Evolutionary conservation across 164 flowering plant genomes (phyloP).

Genomic region (Dillenia suffruticosa): DNA sequence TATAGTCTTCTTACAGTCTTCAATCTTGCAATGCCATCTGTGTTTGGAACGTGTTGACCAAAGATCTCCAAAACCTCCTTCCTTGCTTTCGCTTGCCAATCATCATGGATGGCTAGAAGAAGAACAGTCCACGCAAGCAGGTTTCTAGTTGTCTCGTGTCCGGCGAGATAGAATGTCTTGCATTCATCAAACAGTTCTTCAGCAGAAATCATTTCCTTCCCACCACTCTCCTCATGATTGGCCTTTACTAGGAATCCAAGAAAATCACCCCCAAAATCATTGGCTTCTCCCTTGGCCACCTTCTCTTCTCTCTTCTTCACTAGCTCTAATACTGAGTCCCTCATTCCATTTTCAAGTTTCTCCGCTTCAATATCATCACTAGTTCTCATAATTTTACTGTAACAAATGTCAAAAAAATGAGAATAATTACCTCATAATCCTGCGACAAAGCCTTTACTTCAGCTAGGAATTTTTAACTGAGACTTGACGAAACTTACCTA

Average conservation of each 20-base stretch:
- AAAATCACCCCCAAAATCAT: not conserved
- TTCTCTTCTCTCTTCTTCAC: conserved; percentile 5
- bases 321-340: conserved; percentile 2
- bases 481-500: not conserved
- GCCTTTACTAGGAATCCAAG: not conserved
- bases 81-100: not conserved
- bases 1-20: not conserved
- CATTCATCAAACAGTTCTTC: not conserved
- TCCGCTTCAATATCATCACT: conserved; percentile 8
- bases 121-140: not conserved
- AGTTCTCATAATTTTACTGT: not conserved
- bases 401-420: too few relatives aligned
- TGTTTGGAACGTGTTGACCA: not conserved
- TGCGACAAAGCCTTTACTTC: too few relatives aligned
- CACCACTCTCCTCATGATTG: not conserved
- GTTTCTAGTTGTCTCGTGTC: not conserved
- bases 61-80: not conserved
- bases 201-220: not conserved
- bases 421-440: too few relatives aligned
- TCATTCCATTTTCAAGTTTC: conserved; percentile 1
- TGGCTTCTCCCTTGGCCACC: not conserved
- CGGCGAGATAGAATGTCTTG: not conserved
- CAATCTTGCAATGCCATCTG: not conserved
- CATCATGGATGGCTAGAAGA: not conserved
- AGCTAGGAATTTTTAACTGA: too few relatives aligned